Evolutionary conservation across 1,284 basidiomycete species (phyloP), one percentile per base, ranked within the genome.

Genomic region (Apiotrichum gracile): DNA sequence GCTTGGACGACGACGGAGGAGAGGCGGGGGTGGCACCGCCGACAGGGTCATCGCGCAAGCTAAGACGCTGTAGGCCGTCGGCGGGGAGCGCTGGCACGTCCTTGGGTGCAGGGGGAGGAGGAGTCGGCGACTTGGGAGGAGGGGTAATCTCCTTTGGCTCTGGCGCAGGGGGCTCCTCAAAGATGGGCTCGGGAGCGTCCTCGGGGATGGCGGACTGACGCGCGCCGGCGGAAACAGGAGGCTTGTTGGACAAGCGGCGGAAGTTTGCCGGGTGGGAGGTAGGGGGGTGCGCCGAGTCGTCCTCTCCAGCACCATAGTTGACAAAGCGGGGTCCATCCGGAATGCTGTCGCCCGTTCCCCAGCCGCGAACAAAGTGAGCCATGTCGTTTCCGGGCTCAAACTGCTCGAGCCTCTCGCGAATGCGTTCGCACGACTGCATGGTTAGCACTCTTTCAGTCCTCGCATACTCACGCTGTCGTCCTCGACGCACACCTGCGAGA

Each of bases 401-500:
- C 58, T 85, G 83, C 72, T 93, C 90, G 25, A 92, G 80, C 12
- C 86, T 80, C 29, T 91, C 80, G 46, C 92, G 82, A 46, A 92
- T 80, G 46, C 85, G 82, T 75, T 97, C 92, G 72, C 92, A 94
- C 2, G 89, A 89, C 91, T 94, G 54, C 8, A 24, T 40, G 41
- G 25, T 27, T 48, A 19, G 49, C 22, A n/a, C 19, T 8, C 34
- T 19, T 24, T 16, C 26, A 22, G 1, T 43, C 5, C 12, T 6
- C 8, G 8, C 6, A 16, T 4, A 79, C 85, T 61, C 66, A 91
- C 91, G 81, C 96, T 91, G 69, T 98, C 96, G 69, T 98, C 94
- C 21, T 85, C 81, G 14, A 99, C 93, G 67, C 96, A 98, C 25
- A 97, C 88, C 8, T 89, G 90, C 5, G 92, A 96, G 21, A 97